Conservation (phyloP, 805 yeast genomes). For the Ogataea pini region DNA sequence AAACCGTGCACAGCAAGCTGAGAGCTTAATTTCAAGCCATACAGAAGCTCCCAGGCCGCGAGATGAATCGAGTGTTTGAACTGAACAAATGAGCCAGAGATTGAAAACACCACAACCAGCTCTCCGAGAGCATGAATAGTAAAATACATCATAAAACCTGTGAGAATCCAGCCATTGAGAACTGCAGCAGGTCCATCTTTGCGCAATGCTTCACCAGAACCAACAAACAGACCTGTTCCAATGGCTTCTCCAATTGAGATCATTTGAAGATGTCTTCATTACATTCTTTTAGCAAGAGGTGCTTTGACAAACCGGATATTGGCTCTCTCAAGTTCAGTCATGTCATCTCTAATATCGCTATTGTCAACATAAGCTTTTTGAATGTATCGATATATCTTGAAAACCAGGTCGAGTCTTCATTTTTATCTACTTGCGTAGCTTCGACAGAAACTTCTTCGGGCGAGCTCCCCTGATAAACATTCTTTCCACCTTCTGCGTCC, state of each 20-base stretch:
- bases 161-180: slow-evolving; percentile 55
- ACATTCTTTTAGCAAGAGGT: slow-evolving; percentile 48
- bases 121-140: slow-evolving; percentile 65
- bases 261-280: slow-evolving; percentile 68
- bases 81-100: slow-evolving; percentile 55
- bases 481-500: background rate
- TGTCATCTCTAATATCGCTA: slow-evolving; percentile 38
- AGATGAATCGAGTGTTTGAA: slow-evolving; percentile 57
- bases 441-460: background rate
- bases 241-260: slow-evolving; percentile 79
- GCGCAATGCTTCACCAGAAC: slow-evolving; percentile 59
- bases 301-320: slow-evolving; percentile 44
- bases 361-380: slow-evolving; percentile 28
- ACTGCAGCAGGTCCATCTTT: slow-evolving; percentile 70
- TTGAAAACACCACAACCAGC: slow-evolving; percentile 57
- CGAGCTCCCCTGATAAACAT: background rate
- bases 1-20: slow-evolving; percentile 50
- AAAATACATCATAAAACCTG: slow-evolving; percentile 56
- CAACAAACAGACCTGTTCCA: slow-evolving; percentile 78
- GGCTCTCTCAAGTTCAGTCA: slow-evolving; percentile 43
- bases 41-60: slow-evolving; percentile 57
- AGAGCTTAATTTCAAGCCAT: slow-evolving; percentile 56
- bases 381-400: slow-evolving; percentile 23
- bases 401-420: slow-evolving; percentile 1
- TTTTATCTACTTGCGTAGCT: background rate